Conservation (phyloP, 305 asterid genomes). For the Plantago lanceolata region DNA sequence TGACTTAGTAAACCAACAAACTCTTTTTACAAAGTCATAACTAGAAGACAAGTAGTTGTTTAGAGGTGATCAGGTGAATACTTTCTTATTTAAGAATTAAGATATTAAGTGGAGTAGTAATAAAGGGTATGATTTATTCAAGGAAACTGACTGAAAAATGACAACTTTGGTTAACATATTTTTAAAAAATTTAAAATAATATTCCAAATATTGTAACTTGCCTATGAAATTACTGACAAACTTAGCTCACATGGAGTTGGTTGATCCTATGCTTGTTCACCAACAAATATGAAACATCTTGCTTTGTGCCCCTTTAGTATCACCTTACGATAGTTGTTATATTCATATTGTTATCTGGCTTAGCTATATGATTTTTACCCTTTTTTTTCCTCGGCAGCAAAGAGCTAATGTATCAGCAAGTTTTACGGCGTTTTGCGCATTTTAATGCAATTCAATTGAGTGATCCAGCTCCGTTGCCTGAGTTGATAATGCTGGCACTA, state of each 20-base stretch:
- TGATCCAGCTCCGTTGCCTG: constrained; percentile 75
- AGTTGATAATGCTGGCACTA: constrained; percentile 69
- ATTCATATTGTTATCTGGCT: constrained; percentile 13
- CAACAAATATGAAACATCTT: constrained; percentile 12
- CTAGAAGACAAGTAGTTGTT: too few species aligned
- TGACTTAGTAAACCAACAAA: too few species aligned
- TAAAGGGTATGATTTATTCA: too few species aligned
- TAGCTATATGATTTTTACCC: constrained; percentile 19
- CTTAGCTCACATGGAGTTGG: constrained; percentile 7
- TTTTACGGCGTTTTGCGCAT: constrained; percentile 79
- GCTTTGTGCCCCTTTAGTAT: neutral
- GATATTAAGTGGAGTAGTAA: too few species aligned
- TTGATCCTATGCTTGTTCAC: constrained; percentile 10
- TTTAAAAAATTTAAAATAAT: too few species aligned
- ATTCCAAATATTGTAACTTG: neutral
- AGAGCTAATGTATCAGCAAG: constrained; percentile 98
- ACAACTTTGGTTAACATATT: too few species aligned
- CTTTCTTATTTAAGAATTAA: too few species aligned
- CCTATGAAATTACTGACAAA: neutral
- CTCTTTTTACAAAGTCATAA: too few species aligned
- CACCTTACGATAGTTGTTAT: neutral
- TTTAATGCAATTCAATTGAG: constrained; percentile 91
- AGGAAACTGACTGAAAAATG: too few species aligned
- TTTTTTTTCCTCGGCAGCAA: constrained; percentile 45
- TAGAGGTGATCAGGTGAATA: too few species aligned